Percentiles rank a stretch among this genome's conserved stretches.
These are phyloP conservation scores for Penicillium diatomitis DNA, from an alignment of 495 filamentous ascomycete genomes.

Conservation along the genomic window DNA sequence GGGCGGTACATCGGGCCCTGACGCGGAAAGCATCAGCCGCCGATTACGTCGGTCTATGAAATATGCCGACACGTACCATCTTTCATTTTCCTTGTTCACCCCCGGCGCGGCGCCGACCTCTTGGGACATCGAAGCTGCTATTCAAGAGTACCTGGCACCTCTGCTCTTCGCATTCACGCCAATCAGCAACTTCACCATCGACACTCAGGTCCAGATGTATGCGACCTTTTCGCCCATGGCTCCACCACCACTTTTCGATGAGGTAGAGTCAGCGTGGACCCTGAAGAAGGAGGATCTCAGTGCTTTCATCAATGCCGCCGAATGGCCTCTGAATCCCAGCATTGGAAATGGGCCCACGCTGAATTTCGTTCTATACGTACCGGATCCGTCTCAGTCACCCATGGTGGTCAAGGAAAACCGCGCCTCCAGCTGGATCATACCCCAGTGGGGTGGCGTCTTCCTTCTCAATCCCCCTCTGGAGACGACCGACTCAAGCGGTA, in stretches of 20 bases:
- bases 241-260: slow-evolving; percentile 45
- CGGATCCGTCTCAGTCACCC: slow-evolving; percentile 48
- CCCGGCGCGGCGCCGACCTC: slow-evolving; percentile 65
- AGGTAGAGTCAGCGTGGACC: slow-evolving; percentile 46
- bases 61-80: slow-evolving; percentile 88
- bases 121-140: slow-evolving; percentile 84
- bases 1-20: slow-evolving; percentile 23
- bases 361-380: slow-evolving; percentile 89
- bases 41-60: slow-evolving; percentile 74
- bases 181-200: slow-evolving; percentile 93
- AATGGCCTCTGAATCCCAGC: slow-evolving; percentile 93
- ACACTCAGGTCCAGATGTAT: slow-evolving; percentile 93
- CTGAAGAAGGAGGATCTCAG: slow-evolving; percentile 81
- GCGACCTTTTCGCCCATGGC: slow-evolving; percentile 71
- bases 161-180: slow-evolving; percentile 65
- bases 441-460: slow-evolving; percentile 92
- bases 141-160: slow-evolving; percentile 73
- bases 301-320: slow-evolving; percentile 92
- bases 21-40: slow-evolving; percentile 41
- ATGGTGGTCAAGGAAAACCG: slow-evolving; percentile 58
- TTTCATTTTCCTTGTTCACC: slow-evolving; percentile 93
- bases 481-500: slow-evolving; percentile 13
- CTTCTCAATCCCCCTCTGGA: slow-evolving; percentile 57
- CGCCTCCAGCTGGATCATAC: slow-evolving; percentile 87
- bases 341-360: slow-evolving; percentile 88